These are phyloP conservation scores for Selaginella moellendorffii DNA, from an alignment of 75 land plant genomes.

Conservation along the genomic window DNA sequence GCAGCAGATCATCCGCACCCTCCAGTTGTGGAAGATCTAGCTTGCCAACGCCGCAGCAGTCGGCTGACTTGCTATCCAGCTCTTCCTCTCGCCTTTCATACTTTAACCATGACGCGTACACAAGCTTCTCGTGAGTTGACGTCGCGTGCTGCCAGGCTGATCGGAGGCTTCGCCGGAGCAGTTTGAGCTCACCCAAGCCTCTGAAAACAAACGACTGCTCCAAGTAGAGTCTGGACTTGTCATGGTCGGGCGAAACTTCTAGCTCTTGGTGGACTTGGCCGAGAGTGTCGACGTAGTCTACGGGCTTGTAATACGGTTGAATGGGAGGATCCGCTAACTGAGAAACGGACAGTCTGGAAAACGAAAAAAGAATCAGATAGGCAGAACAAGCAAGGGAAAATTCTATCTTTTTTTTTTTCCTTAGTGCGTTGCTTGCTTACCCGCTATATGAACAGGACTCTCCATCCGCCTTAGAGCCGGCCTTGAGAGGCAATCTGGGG, in stretches of 20 bases:
- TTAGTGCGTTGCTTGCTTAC: no score
- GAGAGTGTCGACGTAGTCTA: slow-evolving; percentile 86
- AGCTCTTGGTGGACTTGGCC: slow-evolving; percentile 90
- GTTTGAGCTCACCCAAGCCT: slow-evolving; percentile 78
- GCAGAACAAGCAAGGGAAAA: not conserved
- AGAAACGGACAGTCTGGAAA: slow-evolving; percentile 67
- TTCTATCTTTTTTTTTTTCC: no score
- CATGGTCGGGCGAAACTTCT: slow-evolving; percentile 38
- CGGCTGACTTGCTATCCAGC: slow-evolving; percentile 40
- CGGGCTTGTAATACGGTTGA: slow-evolving; percentile 64
- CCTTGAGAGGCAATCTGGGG: not conserved
- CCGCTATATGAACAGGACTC: no score
- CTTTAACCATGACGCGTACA: slow-evolving; percentile 86
- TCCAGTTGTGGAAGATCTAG: slow-evolving; percentile 44
- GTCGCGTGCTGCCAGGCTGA: slow-evolving; percentile 57
- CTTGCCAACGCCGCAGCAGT: slow-evolving; percentile 50
- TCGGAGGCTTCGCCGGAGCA: slow-evolving; percentile 76
- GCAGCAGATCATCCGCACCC: no score
- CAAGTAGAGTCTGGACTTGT: slow-evolving; percentile 53
- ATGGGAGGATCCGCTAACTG: slow-evolving; percentile 78
- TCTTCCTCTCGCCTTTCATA: slow-evolving; percentile 83
- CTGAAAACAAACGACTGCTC: slow-evolving; percentile 79
- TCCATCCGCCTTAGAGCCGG: not conserved
- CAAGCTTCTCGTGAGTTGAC: slow-evolving; percentile 55
- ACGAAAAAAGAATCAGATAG: not conserved